A percentile compares a stretch with the other conserved stretches of the same genome.
phyloP scores from a whole-genome alignment of 2,329 filamentous ascomycete genomes.

The Falciphora oryzae region DNA sequence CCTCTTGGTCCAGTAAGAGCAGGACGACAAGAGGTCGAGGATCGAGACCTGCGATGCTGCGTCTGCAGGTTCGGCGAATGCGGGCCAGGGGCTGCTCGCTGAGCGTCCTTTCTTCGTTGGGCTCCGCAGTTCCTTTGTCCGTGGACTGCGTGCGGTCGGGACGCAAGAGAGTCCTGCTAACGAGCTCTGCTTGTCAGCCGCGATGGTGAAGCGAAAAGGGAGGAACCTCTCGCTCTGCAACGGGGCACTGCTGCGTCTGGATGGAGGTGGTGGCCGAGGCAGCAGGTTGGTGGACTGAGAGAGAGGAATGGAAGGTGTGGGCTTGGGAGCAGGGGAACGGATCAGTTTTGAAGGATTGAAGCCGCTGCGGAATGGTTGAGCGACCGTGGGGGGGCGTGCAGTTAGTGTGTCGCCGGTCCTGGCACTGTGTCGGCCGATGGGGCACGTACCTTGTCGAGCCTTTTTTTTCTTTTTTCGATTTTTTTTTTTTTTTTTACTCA shows the following conservation, averaged over 20 bases:
- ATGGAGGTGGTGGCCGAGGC: not conserved
- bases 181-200: conserved; percentile 11
- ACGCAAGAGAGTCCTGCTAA: conserved; percentile 7
- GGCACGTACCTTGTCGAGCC: not conserved
- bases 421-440: not conserved
- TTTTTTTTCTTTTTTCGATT: conserved; percentile 1
- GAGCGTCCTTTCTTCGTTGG: conserved; percentile 6
- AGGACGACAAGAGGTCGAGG: not conserved
- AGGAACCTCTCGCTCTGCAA: not conserved
- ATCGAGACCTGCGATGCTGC: not conserved
- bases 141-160: not conserved
- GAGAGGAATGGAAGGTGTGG: not conserved
- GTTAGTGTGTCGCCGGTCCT: not conserved
- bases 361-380: not conserved
- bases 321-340: not conserved
- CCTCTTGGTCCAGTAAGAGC: not conserved
- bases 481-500: not conserved
- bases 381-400: not conserved
- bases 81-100: conserved; percentile 1
- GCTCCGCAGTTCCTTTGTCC: conserved; percentile 9
- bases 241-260: not conserved
- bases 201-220: conserved; percentile 3
- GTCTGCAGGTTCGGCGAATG: not conserved
- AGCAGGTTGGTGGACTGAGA: conserved; percentile 1
- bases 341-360: conserved; percentile 1